A percentile compares a stretch with the other conserved stretches of the same genome.
These are phyloP conservation scores for Magnolia kwangsiensis DNA, from an alignment of 164 flowering plant species.

Conservation along the genomic window DNA sequence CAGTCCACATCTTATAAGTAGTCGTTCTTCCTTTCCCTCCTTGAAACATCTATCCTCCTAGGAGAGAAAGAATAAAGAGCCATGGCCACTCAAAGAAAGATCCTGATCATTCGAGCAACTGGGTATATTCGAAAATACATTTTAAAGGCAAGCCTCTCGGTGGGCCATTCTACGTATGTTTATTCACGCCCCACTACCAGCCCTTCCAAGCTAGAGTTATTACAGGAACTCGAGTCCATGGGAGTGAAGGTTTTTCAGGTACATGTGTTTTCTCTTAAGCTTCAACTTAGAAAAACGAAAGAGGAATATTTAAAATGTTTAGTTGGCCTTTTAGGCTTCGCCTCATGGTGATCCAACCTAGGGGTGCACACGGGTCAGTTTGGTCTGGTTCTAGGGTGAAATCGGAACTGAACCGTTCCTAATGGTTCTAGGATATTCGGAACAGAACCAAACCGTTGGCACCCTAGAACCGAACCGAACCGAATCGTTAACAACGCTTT, in stretches of 20 bases:
- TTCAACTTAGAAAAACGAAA: not conserved
- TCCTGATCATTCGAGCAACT: slow-evolving; percentile 39
- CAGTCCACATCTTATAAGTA: no score
- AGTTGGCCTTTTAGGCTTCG: not conserved
- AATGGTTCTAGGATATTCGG: no score
- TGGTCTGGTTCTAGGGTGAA: no score
- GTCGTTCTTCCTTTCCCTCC: no score
- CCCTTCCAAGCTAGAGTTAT: slow-evolving; percentile 14
- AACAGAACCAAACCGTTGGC: no score
- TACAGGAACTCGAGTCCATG: slow-evolving; percentile 22
- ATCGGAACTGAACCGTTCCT: no score
- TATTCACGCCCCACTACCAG: slow-evolving; percentile 26
- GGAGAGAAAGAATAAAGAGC: not conserved
- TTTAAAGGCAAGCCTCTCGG: slow-evolving; percentile 31
- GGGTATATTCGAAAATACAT: slow-evolving; percentile 38
- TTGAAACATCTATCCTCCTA: no score
- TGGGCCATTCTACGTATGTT: slow-evolving; percentile 33
- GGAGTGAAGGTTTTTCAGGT: slow-evolving; percentile 33
- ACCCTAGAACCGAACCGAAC: no score
- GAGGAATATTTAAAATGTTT: no score
- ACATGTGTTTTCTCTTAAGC: not conserved
- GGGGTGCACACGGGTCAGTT: no score
- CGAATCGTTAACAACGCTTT: no score
- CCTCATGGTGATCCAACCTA: not conserved
- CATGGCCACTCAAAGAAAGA: slow-evolving; percentile 24